Evolutionary conservation across 75 land plant species (phyloP).

Genomic region (Chamaecyparis obtusa): DNA sequence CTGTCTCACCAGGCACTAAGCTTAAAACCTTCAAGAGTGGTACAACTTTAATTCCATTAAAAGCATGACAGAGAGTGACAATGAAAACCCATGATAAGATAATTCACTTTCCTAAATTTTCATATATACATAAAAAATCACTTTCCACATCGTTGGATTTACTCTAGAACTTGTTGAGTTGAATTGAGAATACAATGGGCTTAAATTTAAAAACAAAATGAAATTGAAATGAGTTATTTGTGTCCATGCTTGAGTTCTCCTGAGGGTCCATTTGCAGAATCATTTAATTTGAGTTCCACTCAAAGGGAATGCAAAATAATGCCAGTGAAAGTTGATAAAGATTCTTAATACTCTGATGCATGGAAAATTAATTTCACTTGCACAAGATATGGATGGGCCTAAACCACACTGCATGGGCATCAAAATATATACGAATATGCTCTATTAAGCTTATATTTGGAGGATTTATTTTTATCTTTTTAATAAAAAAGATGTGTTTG

Average conservation of each 20-base stretch:
- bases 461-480: too few relatives aligned
- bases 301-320: not conserved
- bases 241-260: not conserved
- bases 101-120: not conserved
- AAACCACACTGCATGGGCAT: too few relatives aligned
- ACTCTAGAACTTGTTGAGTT: not conserved
- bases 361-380: not conserved
- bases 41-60: not conserved
- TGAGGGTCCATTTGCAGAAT: not conserved
- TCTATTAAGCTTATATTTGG: too few relatives aligned
- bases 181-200: not conserved
- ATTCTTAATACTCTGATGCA: not conserved
- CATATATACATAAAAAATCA: not conserved
- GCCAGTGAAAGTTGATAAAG: not conserved
- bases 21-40: slow-evolving; percentile 51
- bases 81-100: not conserved
- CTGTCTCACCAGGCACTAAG: slow-evolving; percentile 65
- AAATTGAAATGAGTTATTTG: not conserved
- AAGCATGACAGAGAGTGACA: not conserved
- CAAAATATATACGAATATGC: too few relatives aligned
- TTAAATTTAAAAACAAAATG: not conserved
- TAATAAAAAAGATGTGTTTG: too few relatives aligned
- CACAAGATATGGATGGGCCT: too few relatives aligned
- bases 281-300: not conserved
- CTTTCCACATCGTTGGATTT: too few relatives aligned